These are phyloP conservation scores for Penicillium vulpinum DNA, from an alignment of 2,329 filamentous ascomycete genomes.

Conservation along the genomic window DNA sequence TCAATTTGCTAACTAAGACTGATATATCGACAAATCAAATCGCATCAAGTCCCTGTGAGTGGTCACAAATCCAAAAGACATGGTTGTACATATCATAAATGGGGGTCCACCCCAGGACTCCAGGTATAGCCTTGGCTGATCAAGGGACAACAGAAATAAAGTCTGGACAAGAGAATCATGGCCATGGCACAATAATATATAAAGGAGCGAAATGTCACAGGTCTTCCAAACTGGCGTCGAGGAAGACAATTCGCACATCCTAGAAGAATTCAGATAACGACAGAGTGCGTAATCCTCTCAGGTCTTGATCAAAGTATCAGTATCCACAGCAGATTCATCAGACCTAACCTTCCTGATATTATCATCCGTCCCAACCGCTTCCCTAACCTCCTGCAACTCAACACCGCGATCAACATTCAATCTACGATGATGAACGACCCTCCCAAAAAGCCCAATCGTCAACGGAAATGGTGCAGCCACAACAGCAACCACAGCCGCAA, in stretches of 20 bases:
- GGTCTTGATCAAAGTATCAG: constrained; percentile 1
- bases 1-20: background rate
- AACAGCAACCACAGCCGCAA: constrained; percentile 71
- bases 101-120: no score
- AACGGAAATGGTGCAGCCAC: constrained; percentile 67
- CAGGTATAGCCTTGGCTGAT: background rate
- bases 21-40: background rate
- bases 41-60: no score
- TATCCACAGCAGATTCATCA: background rate
- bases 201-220: background rate
- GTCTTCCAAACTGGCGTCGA: background rate
- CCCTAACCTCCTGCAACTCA: constrained; percentile 21
- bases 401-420: constrained; percentile 42
- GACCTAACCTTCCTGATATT: background rate
- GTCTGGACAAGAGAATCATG: background rate
- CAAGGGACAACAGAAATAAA: background rate
- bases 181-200: background rate
- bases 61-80: background rate
- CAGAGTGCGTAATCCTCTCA: background rate
- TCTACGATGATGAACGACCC: constrained; percentile 42
- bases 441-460: constrained; percentile 68
- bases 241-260: background rate
- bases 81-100: background rate
- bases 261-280: background rate
- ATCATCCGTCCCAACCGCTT: background rate